These are phyloP conservation scores for Papiliotrema terrestris DNA, from an alignment of 1,284 basidiomycete genomes.

Conservation along the genomic window DNA sequence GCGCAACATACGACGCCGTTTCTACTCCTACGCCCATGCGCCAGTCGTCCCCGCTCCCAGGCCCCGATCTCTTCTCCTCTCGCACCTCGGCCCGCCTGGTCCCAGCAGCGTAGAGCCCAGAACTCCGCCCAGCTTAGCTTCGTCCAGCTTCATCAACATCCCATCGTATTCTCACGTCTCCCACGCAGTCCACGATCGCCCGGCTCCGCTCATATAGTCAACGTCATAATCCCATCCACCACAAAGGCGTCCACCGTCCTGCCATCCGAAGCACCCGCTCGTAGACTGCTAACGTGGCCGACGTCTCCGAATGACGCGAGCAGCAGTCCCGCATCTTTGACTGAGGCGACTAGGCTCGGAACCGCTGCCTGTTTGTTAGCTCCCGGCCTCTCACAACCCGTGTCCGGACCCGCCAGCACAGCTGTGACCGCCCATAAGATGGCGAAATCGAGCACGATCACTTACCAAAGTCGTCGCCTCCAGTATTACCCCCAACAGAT, in stretches of 20 bases:
- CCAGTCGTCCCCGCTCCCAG: too few relatives aligned
- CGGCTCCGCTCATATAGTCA: slow-evolving; percentile 27
- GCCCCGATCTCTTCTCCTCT: too few relatives aligned
- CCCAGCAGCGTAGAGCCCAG: too few relatives aligned
- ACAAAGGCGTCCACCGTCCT: slow-evolving; percentile 47
- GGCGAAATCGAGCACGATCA: slow-evolving; percentile 13
- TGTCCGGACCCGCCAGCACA: neutral
- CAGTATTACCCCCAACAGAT: slow-evolving; percentile 86
- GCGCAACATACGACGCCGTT: too few relatives aligned
- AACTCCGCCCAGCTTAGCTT: too few relatives aligned
- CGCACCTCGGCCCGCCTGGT: too few relatives aligned
- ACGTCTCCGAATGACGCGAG: slow-evolving; percentile 70
- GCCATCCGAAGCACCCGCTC: slow-evolving; percentile 38
- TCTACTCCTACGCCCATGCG: too few relatives aligned
- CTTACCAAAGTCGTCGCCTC: slow-evolving; percentile 82
- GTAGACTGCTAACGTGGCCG: slow-evolving; percentile 48
- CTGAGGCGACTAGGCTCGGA: slow-evolving; percentile 76
- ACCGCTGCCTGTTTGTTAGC: slow-evolving; percentile 54
- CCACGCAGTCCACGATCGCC: too few relatives aligned
- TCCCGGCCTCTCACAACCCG: neutral
- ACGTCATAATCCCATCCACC: slow-evolving; percentile 39
- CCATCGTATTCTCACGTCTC: too few relatives aligned
- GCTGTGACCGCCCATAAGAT: too few relatives aligned
- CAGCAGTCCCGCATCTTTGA: slow-evolving; percentile 83
- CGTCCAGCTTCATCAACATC: too few relatives aligned